Evolutionary conservation across 2,329 filamentous ascomycete genomes (phyloP), one percentile per base, ranked within the genome.

Genomic region (Ceratocystis colombiana): DNA sequence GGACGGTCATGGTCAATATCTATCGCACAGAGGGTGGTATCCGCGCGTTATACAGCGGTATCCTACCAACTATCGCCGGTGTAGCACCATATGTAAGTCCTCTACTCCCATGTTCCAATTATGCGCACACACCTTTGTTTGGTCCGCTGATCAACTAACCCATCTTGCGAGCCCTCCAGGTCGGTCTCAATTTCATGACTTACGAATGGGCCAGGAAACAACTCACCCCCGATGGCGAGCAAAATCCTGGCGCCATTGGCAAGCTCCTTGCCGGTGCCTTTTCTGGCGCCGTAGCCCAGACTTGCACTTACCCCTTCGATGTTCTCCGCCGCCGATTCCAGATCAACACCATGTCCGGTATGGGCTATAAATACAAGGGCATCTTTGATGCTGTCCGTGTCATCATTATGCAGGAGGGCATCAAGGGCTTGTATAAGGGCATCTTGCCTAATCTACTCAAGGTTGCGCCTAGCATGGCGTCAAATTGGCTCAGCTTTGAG

Each of bases 321-420:
- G 93, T 99, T 1, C 81, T 99, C 65, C 89, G 94, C 41, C 86
- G 94, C 68, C 85, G 94, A 63, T 99, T 99, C 75, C 94, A 99
- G 74, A 94, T 99, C 78, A 99, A 99, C 77, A 96, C 94, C 65
- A 99, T 99, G 94, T 90, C 89, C 61, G 94, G 94, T 64, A 93
- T 99, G 86, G 94, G 94, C 63, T 97, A 96, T 77, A 85, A 93
- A 74, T 99, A 99, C 79, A 91, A 89, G 72, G 88, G 87, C 5
- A 87, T 99, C 55, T 81, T 84, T 69, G 90, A 96, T 73, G 94
- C 94, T 2, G 79, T 99, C 69, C 83, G 79, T 64, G 84, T 89
- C 63, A 99, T 99, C 71, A 75, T 96, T 65, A 77, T 82, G 61
- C 86, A 96, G 71, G 94, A 99, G 77, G 94, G 94, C 37, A 48